Conservation (phyloP, 495 filamentous ascomycete species). For the Mycothermus thermophilus region DNA sequence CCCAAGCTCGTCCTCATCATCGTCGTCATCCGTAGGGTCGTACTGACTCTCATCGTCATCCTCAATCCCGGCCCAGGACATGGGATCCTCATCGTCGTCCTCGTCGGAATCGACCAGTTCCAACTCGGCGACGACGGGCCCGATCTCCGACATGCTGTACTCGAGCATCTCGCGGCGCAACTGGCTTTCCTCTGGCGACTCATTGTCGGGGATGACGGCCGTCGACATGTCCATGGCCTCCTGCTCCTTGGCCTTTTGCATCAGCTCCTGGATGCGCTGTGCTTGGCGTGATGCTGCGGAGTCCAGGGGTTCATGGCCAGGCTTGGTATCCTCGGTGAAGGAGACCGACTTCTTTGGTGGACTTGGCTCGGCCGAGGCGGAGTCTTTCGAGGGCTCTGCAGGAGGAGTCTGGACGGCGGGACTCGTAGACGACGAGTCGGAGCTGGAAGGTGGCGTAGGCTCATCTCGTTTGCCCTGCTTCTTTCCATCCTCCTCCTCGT, state of each 20-base stretch:
- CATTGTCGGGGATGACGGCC: conserved; percentile 42
- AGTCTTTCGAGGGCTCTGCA: background rate
- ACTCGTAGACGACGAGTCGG: too few species aligned
- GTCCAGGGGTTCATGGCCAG: conserved; percentile 20
- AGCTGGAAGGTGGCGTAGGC: background rate
- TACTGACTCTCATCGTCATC: conserved; percentile 41
- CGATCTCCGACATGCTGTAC: conserved; percentile 72
- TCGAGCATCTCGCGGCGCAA: conserved; percentile 83
- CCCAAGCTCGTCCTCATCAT: conserved; percentile 55
- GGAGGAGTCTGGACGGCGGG: too few species aligned
- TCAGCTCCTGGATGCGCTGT: conserved; percentile 34
- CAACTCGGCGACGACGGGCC: conserved; percentile 84
- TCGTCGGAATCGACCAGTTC: conserved; percentile 60
- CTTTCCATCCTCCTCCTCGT: background rate
- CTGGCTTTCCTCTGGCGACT: conserved; percentile 65
- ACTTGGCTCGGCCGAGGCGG: conserved; percentile 1
- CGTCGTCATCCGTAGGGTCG: conserved; percentile 37
- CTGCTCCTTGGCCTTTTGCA: conserved; percentile 31
- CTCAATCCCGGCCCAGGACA: too few species aligned
- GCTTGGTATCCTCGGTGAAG: conserved; percentile 45
- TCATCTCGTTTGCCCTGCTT: background rate
- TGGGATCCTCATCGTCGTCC: conserved; percentile 44
- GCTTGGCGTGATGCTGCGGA: conserved; percentile 23
- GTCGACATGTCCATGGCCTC: conserved; percentile 27
- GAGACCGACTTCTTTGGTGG: conserved; percentile 28